phyloP scores from a whole-genome alignment of 768 basidiomycete species.

The Coprinellus micaceus region DNA sequence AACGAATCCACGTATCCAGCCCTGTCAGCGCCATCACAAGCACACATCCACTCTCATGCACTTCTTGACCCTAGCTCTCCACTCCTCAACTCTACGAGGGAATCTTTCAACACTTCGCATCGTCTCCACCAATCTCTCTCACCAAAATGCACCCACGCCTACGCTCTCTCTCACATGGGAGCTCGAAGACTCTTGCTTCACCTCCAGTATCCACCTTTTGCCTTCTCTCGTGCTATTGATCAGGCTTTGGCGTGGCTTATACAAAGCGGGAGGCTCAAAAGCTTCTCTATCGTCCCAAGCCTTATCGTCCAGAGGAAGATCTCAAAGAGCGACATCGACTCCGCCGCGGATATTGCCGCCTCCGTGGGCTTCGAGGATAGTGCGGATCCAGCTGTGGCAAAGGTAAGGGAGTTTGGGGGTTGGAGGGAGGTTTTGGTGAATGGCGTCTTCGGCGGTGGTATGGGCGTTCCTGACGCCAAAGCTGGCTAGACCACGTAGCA shows the following conservation, averaged over 20 bases:
- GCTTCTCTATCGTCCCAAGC: slow-evolving; percentile 66
- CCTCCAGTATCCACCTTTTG: slow-evolving; percentile 61
- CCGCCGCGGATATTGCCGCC: too few relatives aligned
- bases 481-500: too few relatives aligned
- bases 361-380: too few relatives aligned
- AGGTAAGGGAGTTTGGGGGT: too few relatives aligned
- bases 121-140: slow-evolving; percentile 53
- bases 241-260: slow-evolving; percentile 71
- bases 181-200: slow-evolving; percentile 59
- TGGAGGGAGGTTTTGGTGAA: neutral
- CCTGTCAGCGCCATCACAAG: slow-evolving; percentile 13
- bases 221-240: slow-evolving; percentile 75
- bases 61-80: neutral
- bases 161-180: slow-evolving; percentile 55
- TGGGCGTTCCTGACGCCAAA: too few relatives aligned
- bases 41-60: slow-evolving; percentile 7
- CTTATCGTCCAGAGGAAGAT: slow-evolving; percentile 64
- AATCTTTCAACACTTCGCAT: slow-evolving; percentile 4
- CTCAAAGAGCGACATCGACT: slow-evolving; percentile 53
- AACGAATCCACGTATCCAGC: slow-evolving; percentile 52
- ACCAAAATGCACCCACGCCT: slow-evolving; percentile 75
- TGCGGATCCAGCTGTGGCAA: too few relatives aligned
- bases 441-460: neutral
- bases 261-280: slow-evolving; percentile 47
- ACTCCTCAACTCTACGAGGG: neutral